Base-by-base conservation (phyloP, 148 eudicot species). In the Linanthus parryae region DNA sequence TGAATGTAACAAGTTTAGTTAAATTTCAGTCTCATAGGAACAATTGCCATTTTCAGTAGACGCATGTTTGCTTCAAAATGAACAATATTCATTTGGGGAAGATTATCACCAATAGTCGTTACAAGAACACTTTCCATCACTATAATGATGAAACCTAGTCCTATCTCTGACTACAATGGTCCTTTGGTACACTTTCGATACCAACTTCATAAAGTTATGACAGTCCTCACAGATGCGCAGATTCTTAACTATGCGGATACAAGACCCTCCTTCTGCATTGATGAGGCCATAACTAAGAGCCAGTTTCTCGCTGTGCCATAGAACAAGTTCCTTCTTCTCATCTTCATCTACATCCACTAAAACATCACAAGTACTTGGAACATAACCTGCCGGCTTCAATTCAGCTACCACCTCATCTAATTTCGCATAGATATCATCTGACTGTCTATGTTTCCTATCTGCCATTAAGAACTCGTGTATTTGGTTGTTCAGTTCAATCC, bases 151-250 rank as follows among this genome's bases (percentile, higher is more conserved):
- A 69, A 77, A 77, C 57, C 78, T 65, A 54, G 58, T 62, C 54
- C 82, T 62, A 59, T 77, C 82, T 63, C 82, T 69, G 7, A 73
- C 64, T 62, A 69, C 40, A 42, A 77, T 77, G 39, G 58, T 52
- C 48, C 24, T 63, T 44, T 48, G 56, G 28, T 56, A 70, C 25
- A 66, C 73, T 59, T 63, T 69, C 3, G 79, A 73, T 30, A 56
- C 83, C 56, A 77, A 39, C 62, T 78, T 73, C 76, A 73, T 66
- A 42, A 73, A 73, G 36, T 58, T 42, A 52, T 78, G 83, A 16
- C 83, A 78, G 53, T 78, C 79, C 39, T 78, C 79, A 39, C 76
- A 78, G 24, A 78, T 64, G 48, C 79, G 58, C 37, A 78, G 65
- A 48, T 78, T 78, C 54, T 78, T 78, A 11, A 73, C 57, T 23